Evolutionary conservation across 306 rosid species (phyloP).

Genomic region (Arachis stenosperma): DNA sequence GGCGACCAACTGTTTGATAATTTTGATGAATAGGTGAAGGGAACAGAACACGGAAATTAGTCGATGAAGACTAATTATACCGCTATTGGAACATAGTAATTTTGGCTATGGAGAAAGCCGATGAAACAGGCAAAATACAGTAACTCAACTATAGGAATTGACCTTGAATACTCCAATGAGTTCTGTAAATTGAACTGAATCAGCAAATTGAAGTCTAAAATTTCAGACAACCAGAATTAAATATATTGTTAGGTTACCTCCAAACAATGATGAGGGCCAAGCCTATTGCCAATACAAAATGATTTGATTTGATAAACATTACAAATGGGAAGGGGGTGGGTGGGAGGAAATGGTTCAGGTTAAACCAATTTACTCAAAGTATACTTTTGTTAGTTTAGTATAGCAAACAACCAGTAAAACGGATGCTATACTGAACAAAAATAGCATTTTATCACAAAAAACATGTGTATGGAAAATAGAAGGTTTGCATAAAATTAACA

Average conservation of each 20-base stretch:
- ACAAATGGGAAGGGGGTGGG: background rate
- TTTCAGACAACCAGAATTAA: constrained; percentile 5
- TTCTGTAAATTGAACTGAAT: constrained; percentile 19
- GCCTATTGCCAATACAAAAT: constrained; percentile 7
- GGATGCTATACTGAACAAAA: constrained; percentile 22
- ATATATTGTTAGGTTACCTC: background rate
- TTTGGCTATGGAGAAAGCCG: constrained; percentile 25
- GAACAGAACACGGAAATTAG: background rate
- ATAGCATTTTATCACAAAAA: constrained; percentile 18
- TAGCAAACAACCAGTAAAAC: constrained; percentile 20
- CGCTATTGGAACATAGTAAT: background rate
- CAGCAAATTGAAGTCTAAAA: constrained; percentile 9
- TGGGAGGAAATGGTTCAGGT: background rate
- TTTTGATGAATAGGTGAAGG: constrained; percentile 26
- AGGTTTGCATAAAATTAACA: constrained; percentile 10
- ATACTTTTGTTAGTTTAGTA: background rate
- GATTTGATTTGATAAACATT: background rate
- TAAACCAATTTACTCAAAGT: background rate
- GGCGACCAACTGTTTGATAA: constrained; percentile 20
- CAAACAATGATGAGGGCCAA: background rate
- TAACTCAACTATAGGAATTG: constrained; percentile 1
- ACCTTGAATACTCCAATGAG: constrained; percentile 15
- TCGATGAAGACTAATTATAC: constrained; percentile 15
- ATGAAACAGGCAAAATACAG: constrained; percentile 2
- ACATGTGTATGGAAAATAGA: background rate